These are phyloP conservation scores for Gastrolobium bilobum DNA, from an alignment of 306 rosid genomes.

Conservation along the genomic window DNA sequence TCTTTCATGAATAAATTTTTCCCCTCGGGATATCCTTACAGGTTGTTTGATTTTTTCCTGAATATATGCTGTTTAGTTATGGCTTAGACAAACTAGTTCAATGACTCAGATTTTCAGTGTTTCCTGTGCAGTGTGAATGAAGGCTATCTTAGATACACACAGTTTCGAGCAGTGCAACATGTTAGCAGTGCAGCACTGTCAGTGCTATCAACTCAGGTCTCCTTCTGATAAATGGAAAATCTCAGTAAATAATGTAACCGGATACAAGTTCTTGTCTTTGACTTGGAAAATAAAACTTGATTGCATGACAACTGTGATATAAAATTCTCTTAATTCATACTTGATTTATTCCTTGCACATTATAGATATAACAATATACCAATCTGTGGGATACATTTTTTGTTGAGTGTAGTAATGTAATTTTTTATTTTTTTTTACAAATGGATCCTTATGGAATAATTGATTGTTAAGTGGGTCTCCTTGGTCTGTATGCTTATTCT, in stretches of 20 bases:
- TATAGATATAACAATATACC: not conserved
- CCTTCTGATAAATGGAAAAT: constrained; percentile 42
- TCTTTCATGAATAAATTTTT: constrained; percentile 80
- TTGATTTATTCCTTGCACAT: constrained; percentile 8
- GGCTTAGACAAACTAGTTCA: not conserved
- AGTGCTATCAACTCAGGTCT: constrained; percentile 94
- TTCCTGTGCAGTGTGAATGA: constrained; percentile 77
- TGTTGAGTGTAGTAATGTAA: not conserved
- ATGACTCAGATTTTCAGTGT: constrained; percentile 1
- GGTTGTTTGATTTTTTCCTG: constrained; percentile 52
- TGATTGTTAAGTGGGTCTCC: constrained; percentile 39
- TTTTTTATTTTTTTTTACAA: not conserved
- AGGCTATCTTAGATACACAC: constrained; percentile 93
- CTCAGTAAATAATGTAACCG: constrained; percentile 2
- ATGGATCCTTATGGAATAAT: constrained; percentile 20
- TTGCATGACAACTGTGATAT: constrained; percentile 11
- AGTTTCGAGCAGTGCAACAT: constrained; percentile 94
- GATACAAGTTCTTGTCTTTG: not conserved
- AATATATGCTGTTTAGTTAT: not conserved
- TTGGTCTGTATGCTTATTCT: constrained; percentile 66
- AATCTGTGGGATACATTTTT: not conserved
- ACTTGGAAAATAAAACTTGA: constrained; percentile 13
- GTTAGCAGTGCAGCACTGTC: constrained; percentile 85
- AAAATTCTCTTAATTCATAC: not conserved
- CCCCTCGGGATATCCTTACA: constrained; percentile 94